phyloP scores from a whole-genome alignment of 2,329 filamentous ascomycete genomes.

The Chaetomiaceae sp. region DNA sequence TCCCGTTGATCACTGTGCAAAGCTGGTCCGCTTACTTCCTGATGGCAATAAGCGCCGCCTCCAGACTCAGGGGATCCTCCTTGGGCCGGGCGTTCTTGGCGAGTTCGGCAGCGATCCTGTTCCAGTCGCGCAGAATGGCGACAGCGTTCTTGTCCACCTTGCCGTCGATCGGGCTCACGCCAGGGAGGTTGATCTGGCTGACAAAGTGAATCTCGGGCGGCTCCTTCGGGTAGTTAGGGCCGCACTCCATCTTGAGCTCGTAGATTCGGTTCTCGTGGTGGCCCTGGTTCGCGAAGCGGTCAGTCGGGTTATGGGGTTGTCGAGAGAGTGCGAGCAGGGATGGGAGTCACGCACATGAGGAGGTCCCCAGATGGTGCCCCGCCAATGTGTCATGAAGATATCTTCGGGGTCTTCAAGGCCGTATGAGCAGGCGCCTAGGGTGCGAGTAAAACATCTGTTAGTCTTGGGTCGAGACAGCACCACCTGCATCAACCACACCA shows the following conservation, averaged over 20 bases:
- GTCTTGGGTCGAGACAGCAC: too few relatives aligned
- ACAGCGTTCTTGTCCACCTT: slow-evolving; percentile 80
- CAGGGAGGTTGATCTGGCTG: slow-evolving; percentile 93
- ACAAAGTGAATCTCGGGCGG: slow-evolving; percentile 90
- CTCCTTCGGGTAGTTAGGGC: slow-evolving; percentile 78
- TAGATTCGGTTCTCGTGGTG: slow-evolving; percentile 97
- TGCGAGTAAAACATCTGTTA: neutral
- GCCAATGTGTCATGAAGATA: slow-evolving; percentile 97
- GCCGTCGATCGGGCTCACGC: slow-evolving; percentile 76
- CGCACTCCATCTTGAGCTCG: slow-evolving; percentile 95
- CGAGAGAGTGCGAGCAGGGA: neutral
- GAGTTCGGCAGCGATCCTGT: slow-evolving; percentile 84
- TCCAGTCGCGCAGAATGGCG: slow-evolving; percentile 84
- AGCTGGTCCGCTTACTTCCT: slow-evolving; percentile 29
- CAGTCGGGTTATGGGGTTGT: slow-evolving; percentile 8
- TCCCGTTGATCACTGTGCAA: neutral
- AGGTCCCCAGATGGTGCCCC: slow-evolving; percentile 92
- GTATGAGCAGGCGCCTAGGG: slow-evolving; percentile 90
- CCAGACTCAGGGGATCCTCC: slow-evolving; percentile 33
- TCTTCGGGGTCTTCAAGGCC: slow-evolving; percentile 92
- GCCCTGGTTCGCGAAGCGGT: slow-evolving; percentile 57
- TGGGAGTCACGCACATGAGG: slow-evolving; percentile 66
- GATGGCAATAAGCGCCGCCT: slow-evolving; percentile 34
- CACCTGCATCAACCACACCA: too few relatives aligned
- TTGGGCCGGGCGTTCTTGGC: slow-evolving; percentile 30